Percentiles rank a stretch among this genome's conserved stretches.
phyloP scores from a whole-genome alignment of 345 rosid species.

The Adansonia digitata region DNA sequence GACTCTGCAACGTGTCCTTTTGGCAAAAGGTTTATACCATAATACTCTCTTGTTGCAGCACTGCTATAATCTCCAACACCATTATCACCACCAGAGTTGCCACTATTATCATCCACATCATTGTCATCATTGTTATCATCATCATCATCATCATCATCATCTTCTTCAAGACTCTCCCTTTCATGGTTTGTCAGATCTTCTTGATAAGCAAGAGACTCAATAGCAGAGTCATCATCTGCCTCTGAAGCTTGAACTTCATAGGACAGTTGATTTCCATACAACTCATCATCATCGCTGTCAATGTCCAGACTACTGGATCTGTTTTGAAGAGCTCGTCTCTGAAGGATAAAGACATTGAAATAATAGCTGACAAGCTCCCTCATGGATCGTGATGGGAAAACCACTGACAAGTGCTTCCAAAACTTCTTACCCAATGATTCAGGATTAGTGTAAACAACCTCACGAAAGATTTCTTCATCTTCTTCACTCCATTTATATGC shows the following conservation, averaged over 20 bases:
- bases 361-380: conserved; percentile 47
- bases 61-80: background rate
- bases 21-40: conserved; percentile 19
- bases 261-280: conserved; percentile 23
- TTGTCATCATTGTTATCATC: conserved; percentile 17
- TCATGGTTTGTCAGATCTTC: conserved; percentile 17
- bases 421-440: conserved; percentile 45
- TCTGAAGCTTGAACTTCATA: conserved; percentile 8
- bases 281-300: conserved; percentile 56
- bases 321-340: conserved; percentile 45
- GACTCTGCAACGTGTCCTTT: conserved; percentile 10
- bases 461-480: conserved; percentile 36
- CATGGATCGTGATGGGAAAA: conserved; percentile 46
- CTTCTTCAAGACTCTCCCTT: conserved; percentile 21
- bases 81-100: conserved; percentile 2
- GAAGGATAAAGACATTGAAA: conserved; percentile 49
- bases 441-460: conserved; percentile 35
- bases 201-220: conserved; percentile 33
- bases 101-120: conserved; percentile 8
- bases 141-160: conserved; percentile 8
- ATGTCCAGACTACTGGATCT: conserved; percentile 24
- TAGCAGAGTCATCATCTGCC: conserved; percentile 36
- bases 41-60: conserved; percentile 25
- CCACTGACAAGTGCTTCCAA: conserved; percentile 45
- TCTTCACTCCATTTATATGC: conserved; percentile 42